Evolutionary conservation across 1,284 basidiomycete species (phyloP), one percentile per base, ranked within the genome.

Genomic region (Takashimella koratensis): DNA sequence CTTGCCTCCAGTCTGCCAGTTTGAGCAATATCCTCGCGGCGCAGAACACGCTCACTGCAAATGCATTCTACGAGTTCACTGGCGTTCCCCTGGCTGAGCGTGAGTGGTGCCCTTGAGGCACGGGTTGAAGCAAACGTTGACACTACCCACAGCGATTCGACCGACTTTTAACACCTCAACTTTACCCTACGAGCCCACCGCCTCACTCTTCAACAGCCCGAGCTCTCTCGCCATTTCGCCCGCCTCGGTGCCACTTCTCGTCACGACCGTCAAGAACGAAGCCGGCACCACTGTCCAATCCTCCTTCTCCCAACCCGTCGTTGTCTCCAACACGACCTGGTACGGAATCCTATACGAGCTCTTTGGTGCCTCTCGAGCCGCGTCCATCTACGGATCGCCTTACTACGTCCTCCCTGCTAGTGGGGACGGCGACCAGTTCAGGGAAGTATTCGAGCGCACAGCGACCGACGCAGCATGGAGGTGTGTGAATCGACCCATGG

Each of bases 201-300:
- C 83, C 10, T 81, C 83, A 0, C 82, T 86, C 13, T 77, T 87
- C 57, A 80, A 85, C 60, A 82, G 81, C 3, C 78, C 79, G 19
- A 78, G 83, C 8, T 76, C 86, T 16, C 84, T 86, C 64, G 79
- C 81, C 5, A 81, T 81, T 2, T 73, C 77, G 3, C 68, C 81
- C 0, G 84, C 84, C 71, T 20, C 83, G 82, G 19, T 66, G 68
- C 81, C 85, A 2, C 63, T 91, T 43, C 74, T 92, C 27, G 68
- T 91, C 41, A 83, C 86, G 1, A 86, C 80, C n/a, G 85, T 86
- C 16, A 68, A 75, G 27, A 77, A 89, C 66, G 88, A 92, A 64
- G 86, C 84, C 2, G 86, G 79, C 0, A 70, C 75, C 11, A 77
- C 82, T 16, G 83, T 88, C 58, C 86, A 84, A 20, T 21, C 66